Base-by-base conservation (phyloP, 768 basidiomycete species). In the Grammothele lineata region DNA sequence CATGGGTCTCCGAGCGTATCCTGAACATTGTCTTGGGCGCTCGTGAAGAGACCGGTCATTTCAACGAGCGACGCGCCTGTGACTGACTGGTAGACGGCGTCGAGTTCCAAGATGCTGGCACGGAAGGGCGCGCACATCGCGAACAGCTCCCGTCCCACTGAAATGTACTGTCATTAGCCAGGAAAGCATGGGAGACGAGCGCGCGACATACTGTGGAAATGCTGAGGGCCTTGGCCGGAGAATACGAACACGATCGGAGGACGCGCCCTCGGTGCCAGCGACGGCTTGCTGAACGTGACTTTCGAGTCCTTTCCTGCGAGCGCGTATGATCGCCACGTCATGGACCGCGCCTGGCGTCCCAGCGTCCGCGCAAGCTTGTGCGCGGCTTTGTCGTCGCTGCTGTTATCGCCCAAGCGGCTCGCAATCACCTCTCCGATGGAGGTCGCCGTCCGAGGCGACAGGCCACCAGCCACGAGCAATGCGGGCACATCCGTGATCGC, bases 191-290 rank as follows among this genome's bases (percentile, higher is more conserved):
- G n/a, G n/a, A 36, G 22, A 18, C 7, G 15, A 4, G 63, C 70
- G 48, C n/a, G n/a, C 7, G 3, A 64, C 69, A 45, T 47, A 71
- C 70, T 70, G 18, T 62, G n/a, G 33, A 63, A 50, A 43, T 72
- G 65, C 41, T 72, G 70, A 3, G 68, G 64, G 8, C 70, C 70
- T 47, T 72, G 70, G 3, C 70, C 70, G 8, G 65, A 62, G 55
- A 72, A 69, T 7, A 69, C 60, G 43, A 67, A 74, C 11, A 65
- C 65, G 24, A 76, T 42, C 1, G 66, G 60, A 7, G 63, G 59
- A 4, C 54, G 43, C 8, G 43, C 44, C 6, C 62, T 57, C 2
- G 68, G 55, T 15, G 51, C 46, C 23, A 69, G 57, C 0, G 53
- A 47, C 0, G 72, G 66, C 2, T 56, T 50, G 3, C 63, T 51